Evolutionary conservation across 345 rosid species (phyloP).

Genomic region (Citrus medica): DNA sequence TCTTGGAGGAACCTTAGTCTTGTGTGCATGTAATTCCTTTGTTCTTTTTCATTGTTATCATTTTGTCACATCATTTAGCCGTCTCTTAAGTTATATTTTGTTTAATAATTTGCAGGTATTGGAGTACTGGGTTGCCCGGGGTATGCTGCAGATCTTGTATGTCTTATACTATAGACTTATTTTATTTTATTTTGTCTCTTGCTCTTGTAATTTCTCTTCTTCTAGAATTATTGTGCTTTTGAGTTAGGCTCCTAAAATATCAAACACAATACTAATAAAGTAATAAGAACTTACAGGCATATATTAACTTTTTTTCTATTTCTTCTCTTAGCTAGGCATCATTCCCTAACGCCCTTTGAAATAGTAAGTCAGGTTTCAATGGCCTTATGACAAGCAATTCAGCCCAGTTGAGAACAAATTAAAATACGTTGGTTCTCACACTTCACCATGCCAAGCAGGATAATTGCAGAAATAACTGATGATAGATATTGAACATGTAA

Average conservation of each 20-base stretch:
- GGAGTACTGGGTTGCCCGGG: constrained; percentile 94
- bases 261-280: neutral
- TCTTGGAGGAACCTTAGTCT: neutral
- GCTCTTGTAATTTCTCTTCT: neutral
- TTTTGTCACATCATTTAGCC: neutral
- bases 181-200: constrained; percentile 7
- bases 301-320: neutral
- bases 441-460: neutral
- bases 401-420: neutral
- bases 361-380: neutral
- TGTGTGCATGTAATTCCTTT: neutral
- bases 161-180: constrained; percentile 27
- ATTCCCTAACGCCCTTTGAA: neutral
- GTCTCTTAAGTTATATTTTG: neutral
- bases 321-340: neutral
- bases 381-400: neutral
- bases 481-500: neutral
- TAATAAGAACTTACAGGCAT: neutral
- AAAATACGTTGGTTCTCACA: neutral
- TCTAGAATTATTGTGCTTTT: neutral
- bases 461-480: neutral
- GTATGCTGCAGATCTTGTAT: constrained; percentile 99
- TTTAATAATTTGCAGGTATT: constrained; percentile 51
- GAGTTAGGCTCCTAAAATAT: neutral
- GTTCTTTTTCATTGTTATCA: neutral